Base-by-base conservation (phyloP, 179 eudicot species). In the Corrigiola litoralis region DNA sequence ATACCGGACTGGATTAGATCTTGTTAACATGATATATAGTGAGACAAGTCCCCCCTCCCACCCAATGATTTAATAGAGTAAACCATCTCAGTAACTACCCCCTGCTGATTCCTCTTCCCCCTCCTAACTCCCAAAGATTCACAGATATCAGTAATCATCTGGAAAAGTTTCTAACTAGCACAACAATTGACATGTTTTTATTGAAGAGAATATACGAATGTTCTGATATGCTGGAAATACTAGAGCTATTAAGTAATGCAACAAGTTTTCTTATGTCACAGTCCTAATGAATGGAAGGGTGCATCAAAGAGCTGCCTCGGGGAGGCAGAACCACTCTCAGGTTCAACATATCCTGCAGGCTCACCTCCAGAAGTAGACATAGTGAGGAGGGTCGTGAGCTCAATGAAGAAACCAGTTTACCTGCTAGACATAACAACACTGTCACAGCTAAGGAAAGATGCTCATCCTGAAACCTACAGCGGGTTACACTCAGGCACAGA, bases 401-500 rank as follows among this genome's bases (percentile, higher is more conserved):
- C 16, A 4, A 78, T 75, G 82, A 71, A 52, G 48, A 78, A 51
- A 24, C 82, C 85, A 5, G 85, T 58, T 18, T 72, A 57, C 60
- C 69, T 81, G 28, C 78, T 81, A 0, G 85, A 81, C 48, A 73
- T 81, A 46, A 81, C 85, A 0, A 81, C 82, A 9, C 65, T 81
- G 11, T 81, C 85, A 20, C 82, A 81, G 67, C 74, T 81, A 2
- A 62, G 85, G 41, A 81, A 81, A 75, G 85, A 81, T 47, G 81
- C 80, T n/a, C 85, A 81, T 63, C 85, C 85, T 1, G 78, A 77
- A 20, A 48, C 54, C 0, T 81, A 78, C 63, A 69, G 85, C 13
- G 81, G 84, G 10, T 60, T 69, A 5, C 79, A 70, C 25, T 0
- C 65, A 0, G 81, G 84, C 48, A 66, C 47, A 13, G 84, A 80